Conservation (phyloP, 495 filamentous ascomycete genomes). For the Neurospora sp. region DNA sequence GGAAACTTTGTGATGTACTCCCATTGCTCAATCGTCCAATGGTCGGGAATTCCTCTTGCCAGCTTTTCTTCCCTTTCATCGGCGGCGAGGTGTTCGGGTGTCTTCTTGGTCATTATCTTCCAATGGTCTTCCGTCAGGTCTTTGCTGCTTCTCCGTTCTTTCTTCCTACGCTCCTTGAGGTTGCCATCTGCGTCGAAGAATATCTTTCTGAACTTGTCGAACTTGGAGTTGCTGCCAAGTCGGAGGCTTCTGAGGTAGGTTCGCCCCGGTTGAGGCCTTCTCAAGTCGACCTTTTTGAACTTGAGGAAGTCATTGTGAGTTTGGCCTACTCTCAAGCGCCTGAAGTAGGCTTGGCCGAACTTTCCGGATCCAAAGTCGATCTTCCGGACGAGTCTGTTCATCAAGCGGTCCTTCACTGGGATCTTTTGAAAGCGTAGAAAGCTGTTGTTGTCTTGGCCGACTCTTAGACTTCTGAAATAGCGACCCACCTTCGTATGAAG, state of each 20-base stretch:
- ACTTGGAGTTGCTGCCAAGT: neutral
- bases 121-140: neutral
- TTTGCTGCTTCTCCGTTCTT: neutral
- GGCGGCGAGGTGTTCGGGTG: neutral
- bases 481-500: neutral
- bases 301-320: neutral
- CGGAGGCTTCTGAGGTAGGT: neutral
- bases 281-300: neutral
- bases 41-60: neutral
- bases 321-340: neutral
- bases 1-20: neutral
- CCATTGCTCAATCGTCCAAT: neutral
- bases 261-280: neutral
- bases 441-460: neutral
- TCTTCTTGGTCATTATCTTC: neutral
- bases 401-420: neutral
- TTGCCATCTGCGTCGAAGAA: neutral
- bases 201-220: neutral
- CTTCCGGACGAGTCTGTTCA: neutral
- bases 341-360: neutral
- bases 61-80: neutral
- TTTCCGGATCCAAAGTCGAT: neutral
- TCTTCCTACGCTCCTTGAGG: neutral
- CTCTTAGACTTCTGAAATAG: neutral
- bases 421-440: neutral